Evolutionary conservation across 1,284 basidiomycete genomes (phyloP).

Genomic region (Rhodotorula sp.): DNA sequence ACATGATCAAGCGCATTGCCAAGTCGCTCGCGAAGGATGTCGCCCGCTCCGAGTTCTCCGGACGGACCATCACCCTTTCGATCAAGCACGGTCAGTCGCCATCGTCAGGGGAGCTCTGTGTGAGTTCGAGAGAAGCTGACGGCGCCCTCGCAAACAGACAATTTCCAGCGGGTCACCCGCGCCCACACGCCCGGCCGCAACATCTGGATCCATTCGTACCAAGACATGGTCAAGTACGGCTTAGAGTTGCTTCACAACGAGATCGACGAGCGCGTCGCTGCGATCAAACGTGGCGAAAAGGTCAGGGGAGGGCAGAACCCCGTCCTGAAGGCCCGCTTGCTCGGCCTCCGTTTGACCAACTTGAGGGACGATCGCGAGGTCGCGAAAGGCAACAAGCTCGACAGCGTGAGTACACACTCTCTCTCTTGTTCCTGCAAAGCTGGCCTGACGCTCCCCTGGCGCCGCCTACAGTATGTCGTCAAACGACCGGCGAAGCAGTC

Average conservation of each 20-base stretch:
- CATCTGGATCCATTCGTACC: constrained; percentile 32
- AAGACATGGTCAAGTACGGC: constrained; percentile 35
- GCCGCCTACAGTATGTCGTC: background rate
- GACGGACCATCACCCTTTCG: constrained; percentile 55
- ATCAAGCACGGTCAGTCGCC: background rate
- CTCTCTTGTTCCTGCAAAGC: background rate
- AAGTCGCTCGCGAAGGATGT: constrained; percentile 77
- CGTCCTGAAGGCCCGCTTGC: constrained; percentile 30
- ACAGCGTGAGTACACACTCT: background rate
- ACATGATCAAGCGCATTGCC: constrained; percentile 62
- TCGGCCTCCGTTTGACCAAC: constrained; percentile 41
- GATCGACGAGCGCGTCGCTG: constrained; percentile 19
- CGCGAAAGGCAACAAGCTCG: constrained; percentile 18
- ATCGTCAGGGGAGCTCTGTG: too few species aligned
- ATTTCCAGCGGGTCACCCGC: constrained; percentile 77
- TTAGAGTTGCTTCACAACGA: constrained; percentile 38
- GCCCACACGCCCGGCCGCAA: constrained; percentile 67
- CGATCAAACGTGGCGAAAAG: constrained; percentile 15
- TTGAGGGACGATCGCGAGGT: constrained; percentile 39
- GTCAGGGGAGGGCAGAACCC: constrained; percentile 28
- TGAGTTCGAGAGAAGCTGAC: background rate
- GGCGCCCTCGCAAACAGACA: constrained; percentile 56
- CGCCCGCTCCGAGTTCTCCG: constrained; percentile 53
- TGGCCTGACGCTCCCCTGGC: background rate
- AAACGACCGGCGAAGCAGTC: background rate